phyloP scores from a whole-genome alignment of 2,329 filamentous ascomycete species.

The Talaromyces sp. region DNA sequence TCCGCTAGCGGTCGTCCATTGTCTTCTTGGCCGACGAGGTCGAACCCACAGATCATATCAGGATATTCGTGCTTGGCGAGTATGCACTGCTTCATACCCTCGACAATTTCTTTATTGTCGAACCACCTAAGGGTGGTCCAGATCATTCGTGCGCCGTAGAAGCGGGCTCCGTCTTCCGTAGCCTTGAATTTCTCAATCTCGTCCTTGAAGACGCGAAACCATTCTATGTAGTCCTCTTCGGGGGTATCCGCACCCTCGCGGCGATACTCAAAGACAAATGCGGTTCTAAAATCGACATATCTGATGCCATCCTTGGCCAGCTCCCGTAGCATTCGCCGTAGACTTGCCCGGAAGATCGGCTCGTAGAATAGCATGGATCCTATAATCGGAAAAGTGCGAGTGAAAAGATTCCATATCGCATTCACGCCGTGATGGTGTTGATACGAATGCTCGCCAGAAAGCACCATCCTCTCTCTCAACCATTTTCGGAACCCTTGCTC shows the following conservation, averaged over 20 bases:
- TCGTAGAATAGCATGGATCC: conserved; percentile 79
- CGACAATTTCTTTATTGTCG: conserved; percentile 60
- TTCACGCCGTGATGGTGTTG: conserved; percentile 78
- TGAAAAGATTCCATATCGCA: conserved; percentile 79
- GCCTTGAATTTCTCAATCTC: conserved; percentile 71
- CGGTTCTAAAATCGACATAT: conserved; percentile 76
- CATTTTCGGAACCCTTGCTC: conserved; percentile 67
- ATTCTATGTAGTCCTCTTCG: conserved; percentile 61
- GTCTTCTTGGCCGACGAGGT: conserved; percentile 86
- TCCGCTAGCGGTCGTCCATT: conserved; percentile 68
- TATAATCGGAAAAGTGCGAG: conserved; percentile 65
- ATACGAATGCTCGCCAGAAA: conserved; percentile 66
- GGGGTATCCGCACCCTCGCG: conserved; percentile 57
- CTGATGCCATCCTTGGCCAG: conserved; percentile 75
- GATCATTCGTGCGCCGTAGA: conserved; percentile 81
- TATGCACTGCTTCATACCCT: conserved; percentile 85
- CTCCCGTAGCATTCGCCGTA: conserved; percentile 64
- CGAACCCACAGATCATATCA: conserved; percentile 76
- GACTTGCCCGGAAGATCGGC: conserved; percentile 73
- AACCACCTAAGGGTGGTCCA: conserved; percentile 70
- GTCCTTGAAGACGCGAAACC: conserved; percentile 69
- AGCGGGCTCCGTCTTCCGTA: conserved; percentile 63
- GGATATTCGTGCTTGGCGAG: conserved; percentile 73
- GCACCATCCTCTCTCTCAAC: conserved; percentile 66
- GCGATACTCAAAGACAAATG: conserved; percentile 67